Evolutionary conservation across 306 rosid genomes (phyloP).

Genomic region (Rubus parviflorus): DNA sequence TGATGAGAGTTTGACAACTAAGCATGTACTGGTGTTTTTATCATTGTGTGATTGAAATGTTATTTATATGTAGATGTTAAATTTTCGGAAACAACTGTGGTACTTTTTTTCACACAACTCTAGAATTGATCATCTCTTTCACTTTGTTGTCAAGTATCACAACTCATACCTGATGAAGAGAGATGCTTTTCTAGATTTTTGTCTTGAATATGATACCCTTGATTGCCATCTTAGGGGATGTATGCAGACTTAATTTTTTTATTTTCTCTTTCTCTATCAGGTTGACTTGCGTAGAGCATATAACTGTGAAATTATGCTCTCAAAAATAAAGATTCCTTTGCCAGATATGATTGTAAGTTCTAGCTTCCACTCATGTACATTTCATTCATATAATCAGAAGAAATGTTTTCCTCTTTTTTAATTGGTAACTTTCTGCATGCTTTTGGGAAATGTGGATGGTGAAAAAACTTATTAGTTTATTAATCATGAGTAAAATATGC

Average conservation of each 20-base stretch:
- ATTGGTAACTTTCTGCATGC: background rate
- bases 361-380: constrained; percentile 1
- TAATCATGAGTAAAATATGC: background rate
- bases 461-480: background rate
- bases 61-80: background rate
- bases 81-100: background rate
- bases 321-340: constrained; percentile 58
- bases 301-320: constrained; percentile 63
- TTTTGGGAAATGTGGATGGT: constrained; percentile 11
- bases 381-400: background rate
- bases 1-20: background rate
- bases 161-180: background rate
- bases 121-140: background rate
- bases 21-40: background rate
- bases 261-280: constrained; percentile 36
- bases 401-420: background rate
- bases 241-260: background rate
- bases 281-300: constrained; percentile 64
- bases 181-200: background rate
- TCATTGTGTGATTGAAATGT: background rate
- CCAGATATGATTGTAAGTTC: constrained; percentile 61
- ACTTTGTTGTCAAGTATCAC: background rate
- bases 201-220: background rate
- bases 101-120: background rate
- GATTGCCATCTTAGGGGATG: background rate